A percentile compares a stretch with the other conserved stretches of the same genome.
Conservation (phyloP, 805 yeast species). For the Spathaspora boniae region DNA sequence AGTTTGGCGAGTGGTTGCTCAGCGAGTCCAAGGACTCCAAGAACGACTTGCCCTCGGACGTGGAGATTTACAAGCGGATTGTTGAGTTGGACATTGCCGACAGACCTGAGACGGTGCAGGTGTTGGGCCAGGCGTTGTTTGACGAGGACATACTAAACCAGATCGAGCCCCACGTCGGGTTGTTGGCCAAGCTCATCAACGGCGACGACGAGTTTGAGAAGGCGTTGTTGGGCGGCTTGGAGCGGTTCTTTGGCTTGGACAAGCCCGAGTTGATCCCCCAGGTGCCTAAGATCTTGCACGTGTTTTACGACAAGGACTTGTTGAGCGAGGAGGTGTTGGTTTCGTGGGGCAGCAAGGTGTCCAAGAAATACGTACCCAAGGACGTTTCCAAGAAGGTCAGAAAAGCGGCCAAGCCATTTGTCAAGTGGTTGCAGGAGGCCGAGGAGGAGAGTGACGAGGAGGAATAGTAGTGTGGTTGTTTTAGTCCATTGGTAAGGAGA, state of each 20-base stretch:
- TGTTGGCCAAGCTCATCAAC: slow-evolving; percentile 72
- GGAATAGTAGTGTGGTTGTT: too few species aligned
- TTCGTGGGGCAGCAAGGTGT: slow-evolving; percentile 86
- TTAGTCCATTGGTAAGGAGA: too few species aligned
- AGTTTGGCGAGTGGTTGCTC: slow-evolving; percentile 88
- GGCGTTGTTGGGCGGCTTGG: slow-evolving; percentile 93
- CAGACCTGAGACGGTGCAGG: slow-evolving; percentile 79
- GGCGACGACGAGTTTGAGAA: slow-evolving; percentile 66
- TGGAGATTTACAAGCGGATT: slow-evolving; percentile 90
- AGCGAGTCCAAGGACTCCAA: slow-evolving; percentile 48
- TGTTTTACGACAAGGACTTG: slow-evolving; percentile 79
- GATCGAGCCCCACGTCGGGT: slow-evolving; percentile 74
- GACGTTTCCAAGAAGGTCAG: slow-evolving; percentile 90
- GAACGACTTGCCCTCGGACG: slow-evolving; percentile 69
- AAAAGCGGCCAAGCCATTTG: slow-evolving; percentile 92
- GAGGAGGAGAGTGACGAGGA: slow-evolving; percentile 72
- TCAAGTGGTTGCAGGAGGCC: slow-evolving; percentile 93
- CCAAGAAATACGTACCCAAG: slow-evolving; percentile 91
- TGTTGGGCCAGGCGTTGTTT: slow-evolving; percentile 86
- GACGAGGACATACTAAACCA: slow-evolving; percentile 72
- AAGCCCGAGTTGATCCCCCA: slow-evolving; percentile 63
- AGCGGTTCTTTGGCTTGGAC: slow-evolving; percentile 83
- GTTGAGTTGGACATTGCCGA: slow-evolving; percentile 69
- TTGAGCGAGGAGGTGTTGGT: slow-evolving; percentile 76
- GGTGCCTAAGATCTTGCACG: slow-evolving; percentile 79